Percentiles rank a stretch among this genome's conserved stretches.
These are phyloP conservation scores for Mytilinidion resinicola DNA, from an alignment of 495 filamentous ascomycete genomes.

Conservation along the genomic window DNA sequence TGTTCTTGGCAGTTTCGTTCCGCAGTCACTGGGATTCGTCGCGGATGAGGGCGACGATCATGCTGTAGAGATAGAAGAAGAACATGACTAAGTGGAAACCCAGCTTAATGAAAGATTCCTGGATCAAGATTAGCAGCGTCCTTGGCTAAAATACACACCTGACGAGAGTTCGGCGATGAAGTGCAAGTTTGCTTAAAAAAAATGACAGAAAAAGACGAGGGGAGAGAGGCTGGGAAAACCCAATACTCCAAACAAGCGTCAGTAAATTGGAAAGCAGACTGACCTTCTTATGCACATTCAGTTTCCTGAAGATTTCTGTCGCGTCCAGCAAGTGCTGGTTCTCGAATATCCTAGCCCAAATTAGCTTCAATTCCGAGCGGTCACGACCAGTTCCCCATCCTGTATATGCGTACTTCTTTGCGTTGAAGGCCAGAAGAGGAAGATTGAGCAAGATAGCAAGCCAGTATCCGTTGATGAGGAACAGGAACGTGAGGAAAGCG, in stretches of 20 bases:
- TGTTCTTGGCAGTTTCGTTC: constrained; percentile 30
- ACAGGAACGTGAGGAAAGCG: constrained; percentile 86
- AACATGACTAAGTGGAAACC: constrained; percentile 99
- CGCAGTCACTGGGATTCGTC: constrained; percentile 78
- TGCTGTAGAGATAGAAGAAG: constrained; percentile 99
- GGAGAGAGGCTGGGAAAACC: too few relatives aligned
- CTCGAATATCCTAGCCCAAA: constrained; percentile 69
- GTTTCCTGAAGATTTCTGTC: constrained; percentile 98
- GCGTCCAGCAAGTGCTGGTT: constrained; percentile 96
- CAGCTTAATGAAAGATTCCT: constrained; percentile 99
- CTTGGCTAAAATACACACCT: neutral
- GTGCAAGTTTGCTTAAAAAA: too few relatives aligned
- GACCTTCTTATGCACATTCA: constrained; percentile 99
- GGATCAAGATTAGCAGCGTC: constrained; percentile 3
- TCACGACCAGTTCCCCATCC: neutral
- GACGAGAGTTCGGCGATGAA: too few relatives aligned
- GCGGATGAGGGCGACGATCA: constrained; percentile 97
- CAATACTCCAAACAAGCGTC: too few relatives aligned
- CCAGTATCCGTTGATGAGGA: constrained; percentile 99
- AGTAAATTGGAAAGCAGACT: constrained; percentile 8
- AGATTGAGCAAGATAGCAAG: constrained; percentile 85
- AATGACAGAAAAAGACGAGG: too few relatives aligned
- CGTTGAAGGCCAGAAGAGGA: constrained; percentile 87
- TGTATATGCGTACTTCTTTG: constrained; percentile 74
- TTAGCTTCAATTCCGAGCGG: constrained; percentile 29